These are phyloP conservation scores for Inga oerstediana DNA, from an alignment of 306 rosid species.

Conservation along the genomic window DNA sequence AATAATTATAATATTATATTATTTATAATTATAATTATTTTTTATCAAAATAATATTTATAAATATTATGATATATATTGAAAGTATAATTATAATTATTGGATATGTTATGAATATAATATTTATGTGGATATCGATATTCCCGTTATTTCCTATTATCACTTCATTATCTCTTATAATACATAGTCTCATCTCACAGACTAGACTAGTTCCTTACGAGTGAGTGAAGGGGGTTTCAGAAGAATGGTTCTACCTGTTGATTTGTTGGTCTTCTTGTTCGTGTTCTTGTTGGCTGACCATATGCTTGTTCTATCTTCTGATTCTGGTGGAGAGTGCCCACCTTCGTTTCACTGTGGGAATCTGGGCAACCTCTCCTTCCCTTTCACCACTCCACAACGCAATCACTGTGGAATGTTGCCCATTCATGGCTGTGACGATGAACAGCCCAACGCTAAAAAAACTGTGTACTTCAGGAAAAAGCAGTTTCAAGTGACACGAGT, in stretches of 20 bases:
- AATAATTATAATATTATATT: too few relatives aligned
- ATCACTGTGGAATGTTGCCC: conserved; percentile 29
- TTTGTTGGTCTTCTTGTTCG: neutral
- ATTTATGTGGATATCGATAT: too few relatives aligned
- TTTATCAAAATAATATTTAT: too few relatives aligned
- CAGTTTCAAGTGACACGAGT: neutral
- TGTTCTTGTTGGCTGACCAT: neutral
- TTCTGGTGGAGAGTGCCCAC: neutral
- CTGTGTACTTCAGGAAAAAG: conserved; percentile 9
- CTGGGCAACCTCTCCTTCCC: conserved; percentile 18
- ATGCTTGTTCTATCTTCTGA: neutral
- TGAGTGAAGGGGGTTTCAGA: neutral
- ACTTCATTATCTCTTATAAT: too few relatives aligned
- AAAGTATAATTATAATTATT: too few relatives aligned
- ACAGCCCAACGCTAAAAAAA: neutral
- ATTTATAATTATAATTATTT: too few relatives aligned
- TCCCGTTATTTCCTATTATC: too few relatives aligned
- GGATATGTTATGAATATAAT: too few relatives aligned
- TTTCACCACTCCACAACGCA: neutral
- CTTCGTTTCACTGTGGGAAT: conserved; percentile 36
- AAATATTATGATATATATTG: too few relatives aligned
- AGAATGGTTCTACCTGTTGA: neutral
- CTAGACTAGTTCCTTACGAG: too few relatives aligned
- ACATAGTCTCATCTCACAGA: too few relatives aligned
- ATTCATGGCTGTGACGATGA: conserved; percentile 27